These are phyloP conservation scores for Trametes elegans DNA, from an alignment of 768 basidiomycete genomes.

Conservation along the genomic window DNA sequence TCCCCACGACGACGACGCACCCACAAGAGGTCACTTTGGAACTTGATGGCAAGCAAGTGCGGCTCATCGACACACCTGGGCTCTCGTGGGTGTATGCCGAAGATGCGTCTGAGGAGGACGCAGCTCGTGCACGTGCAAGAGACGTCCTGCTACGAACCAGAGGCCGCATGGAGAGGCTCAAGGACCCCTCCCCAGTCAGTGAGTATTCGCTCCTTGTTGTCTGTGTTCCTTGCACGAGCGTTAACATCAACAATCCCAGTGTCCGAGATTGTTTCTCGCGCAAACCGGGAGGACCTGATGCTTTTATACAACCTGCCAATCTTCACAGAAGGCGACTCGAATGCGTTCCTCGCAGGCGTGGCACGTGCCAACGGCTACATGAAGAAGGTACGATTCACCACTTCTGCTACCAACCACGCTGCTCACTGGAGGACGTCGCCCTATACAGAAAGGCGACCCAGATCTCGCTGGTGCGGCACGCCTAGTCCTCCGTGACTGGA, in stretches of 20 bases:
- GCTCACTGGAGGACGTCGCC: too few species aligned
- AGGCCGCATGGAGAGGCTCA: conserved; percentile 82
- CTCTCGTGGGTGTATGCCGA: conserved; percentile 51
- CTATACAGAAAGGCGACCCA: conserved; percentile 67
- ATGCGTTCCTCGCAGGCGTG: conserved; percentile 73
- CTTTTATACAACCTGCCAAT: conserved; percentile 83
- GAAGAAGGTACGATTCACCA: conserved; percentile 78
- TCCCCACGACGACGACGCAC: conserved; percentile 70
- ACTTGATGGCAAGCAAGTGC: conserved; percentile 48
- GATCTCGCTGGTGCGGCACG: conserved; percentile 77
- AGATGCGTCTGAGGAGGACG: conserved; percentile 39
- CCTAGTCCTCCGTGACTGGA: conserved; percentile 84
- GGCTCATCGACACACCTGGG: conserved; percentile 89
- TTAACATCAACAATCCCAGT: conserved; percentile 34
- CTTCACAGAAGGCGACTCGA: conserved; percentile 63
- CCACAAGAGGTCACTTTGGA: conserved; percentile 61
- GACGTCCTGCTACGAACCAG: conserved; percentile 80
- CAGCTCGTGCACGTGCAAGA: conserved; percentile 43
- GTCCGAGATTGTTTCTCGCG: conserved; percentile 62
- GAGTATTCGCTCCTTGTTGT: conserved; percentile 28
- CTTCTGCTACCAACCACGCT: too few species aligned
- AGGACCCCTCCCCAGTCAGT: conserved; percentile 75
- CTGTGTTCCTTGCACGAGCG: neutral
- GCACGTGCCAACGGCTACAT: conserved; percentile 74
- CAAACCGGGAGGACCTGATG: conserved; percentile 82